A percentile compares a stretch with the other conserved stretches of the same genome.
Evolutionary conservation across 192 early-diverging fungal species (phyloP).

Genomic region (Coemansia sp.): DNA sequence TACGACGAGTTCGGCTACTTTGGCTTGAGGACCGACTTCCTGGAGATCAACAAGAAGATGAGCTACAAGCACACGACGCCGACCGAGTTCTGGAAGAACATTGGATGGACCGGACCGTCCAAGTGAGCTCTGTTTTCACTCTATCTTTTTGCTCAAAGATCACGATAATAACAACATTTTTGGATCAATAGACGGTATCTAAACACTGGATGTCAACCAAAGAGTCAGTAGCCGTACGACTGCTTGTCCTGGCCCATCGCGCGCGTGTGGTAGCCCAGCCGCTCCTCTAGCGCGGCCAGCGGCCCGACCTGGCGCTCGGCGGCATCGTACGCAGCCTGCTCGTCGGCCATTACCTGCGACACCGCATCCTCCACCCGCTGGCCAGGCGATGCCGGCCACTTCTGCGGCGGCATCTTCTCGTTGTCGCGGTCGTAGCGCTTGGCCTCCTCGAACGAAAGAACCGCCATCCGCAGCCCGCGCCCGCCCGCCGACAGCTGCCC

Average conservation of each 20-base stretch:
- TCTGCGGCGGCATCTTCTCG: slow-evolving; percentile 81
- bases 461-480: slow-evolving; percentile 86
- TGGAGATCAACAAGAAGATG: slow-evolving; percentile 27
- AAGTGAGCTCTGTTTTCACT: not conserved
- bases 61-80: slow-evolving; percentile 24
- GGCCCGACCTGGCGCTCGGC: slow-evolving; percentile 26
- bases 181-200: too few relatives aligned
- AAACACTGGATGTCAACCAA: too few relatives aligned
- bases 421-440: slow-evolving; percentile 89
- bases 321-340: slow-evolving; percentile 39
- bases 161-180: too few relatives aligned
- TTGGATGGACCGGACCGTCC: slow-evolving; percentile 56
- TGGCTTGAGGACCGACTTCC: slow-evolving; percentile 25
- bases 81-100: slow-evolving; percentile 35
- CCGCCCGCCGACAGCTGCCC: slow-evolving; percentile 87
- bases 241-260: slow-evolving; percentile 24
- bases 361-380: slow-evolving; percentile 35
- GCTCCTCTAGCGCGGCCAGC: slow-evolving; percentile 35
- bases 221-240: slow-evolving; percentile 26
- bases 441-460: slow-evolving; percentile 91
- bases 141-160: too few relatives aligned
- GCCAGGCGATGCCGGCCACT: slow-evolving; percentile 15
- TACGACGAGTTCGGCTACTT: slow-evolving; percentile 34
- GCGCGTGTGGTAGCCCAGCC: slow-evolving; percentile 34
- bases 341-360: slow-evolving; percentile 22